These are phyloP conservation scores for Dactylis glomerata DNA, from an alignment of 176 grass and related monocot species.

Conservation along the genomic window DNA sequence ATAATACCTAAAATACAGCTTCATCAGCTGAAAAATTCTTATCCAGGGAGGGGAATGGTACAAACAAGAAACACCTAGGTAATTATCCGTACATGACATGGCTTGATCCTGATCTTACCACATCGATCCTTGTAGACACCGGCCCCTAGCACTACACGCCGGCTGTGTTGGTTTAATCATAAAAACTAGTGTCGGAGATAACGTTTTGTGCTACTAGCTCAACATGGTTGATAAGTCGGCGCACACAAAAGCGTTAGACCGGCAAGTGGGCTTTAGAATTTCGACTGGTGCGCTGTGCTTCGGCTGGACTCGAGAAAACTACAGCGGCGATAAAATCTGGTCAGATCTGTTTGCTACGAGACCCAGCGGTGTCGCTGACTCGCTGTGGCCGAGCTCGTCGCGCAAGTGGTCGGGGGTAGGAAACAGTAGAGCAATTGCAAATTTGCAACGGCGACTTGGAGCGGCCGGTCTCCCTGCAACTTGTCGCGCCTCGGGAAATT, in stretches of 20 bases:
- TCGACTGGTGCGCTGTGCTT: background rate
- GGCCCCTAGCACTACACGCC: background rate
- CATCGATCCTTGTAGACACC: background rate
- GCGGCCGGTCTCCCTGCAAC: background rate
- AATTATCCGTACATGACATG: slow-evolving; percentile 1
- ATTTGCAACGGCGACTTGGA: too few relatives aligned
- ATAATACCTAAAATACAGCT: background rate
- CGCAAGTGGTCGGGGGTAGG: background rate
- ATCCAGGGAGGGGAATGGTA: background rate
- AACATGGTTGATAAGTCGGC: slow-evolving; percentile 22
- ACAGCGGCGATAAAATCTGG: slow-evolving; percentile 13
- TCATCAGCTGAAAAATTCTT: background rate
- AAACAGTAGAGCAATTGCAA: slow-evolving; percentile 7
- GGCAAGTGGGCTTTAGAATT: slow-evolving; percentile 33
- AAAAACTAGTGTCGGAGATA: background rate
- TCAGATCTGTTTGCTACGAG: slow-evolving; percentile 27
- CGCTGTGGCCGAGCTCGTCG: background rate
- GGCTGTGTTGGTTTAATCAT: background rate
- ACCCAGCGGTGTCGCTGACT: too few relatives aligned
- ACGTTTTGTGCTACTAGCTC: background rate
- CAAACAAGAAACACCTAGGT: background rate
- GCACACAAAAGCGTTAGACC: background rate
- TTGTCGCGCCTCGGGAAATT: background rate
- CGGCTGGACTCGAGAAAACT: background rate
- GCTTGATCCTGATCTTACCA: background rate